phyloP scores from a whole-genome alignment of 257 asterid species.

The Lithospermum erythrorhizon region DNA sequence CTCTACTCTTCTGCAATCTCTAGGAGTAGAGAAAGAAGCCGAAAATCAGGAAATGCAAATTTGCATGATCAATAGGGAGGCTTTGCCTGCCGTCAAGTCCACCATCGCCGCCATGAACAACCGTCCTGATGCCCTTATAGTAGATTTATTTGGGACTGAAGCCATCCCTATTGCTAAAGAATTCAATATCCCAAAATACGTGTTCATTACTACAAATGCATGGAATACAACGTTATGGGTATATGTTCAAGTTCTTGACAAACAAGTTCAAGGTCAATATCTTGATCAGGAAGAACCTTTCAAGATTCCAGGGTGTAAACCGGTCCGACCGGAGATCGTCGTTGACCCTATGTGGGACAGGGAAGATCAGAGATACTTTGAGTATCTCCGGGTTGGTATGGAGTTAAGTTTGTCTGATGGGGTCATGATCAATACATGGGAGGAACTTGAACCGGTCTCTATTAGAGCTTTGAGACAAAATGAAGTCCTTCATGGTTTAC shows the following conservation, averaged over 20 bases:
- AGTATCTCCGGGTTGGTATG: constrained; percentile 19
- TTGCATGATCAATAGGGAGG: constrained; percentile 28
- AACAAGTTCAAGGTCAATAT: constrained; percentile 33
- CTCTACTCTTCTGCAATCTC: constrained; percentile 19
- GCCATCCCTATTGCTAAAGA: constrained; percentile 37
- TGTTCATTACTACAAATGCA: constrained; percentile 34
- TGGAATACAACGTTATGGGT: constrained; percentile 40
- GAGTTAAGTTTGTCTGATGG: constrained; percentile 33
- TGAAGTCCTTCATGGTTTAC: constrained; percentile 12
- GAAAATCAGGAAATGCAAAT: constrained; percentile 20
- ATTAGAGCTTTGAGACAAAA: constrained; percentile 34
- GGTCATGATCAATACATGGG: constrained; percentile 58
- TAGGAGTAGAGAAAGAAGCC: not conserved
- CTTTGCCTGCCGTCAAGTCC: constrained; percentile 35
- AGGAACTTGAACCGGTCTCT: constrained; percentile 36
- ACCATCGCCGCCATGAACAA: constrained; percentile 27
- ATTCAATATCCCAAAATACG: constrained; percentile 35
- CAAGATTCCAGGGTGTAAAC: constrained; percentile 51
- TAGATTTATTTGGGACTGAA: constrained; percentile 41
- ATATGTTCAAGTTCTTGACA: constrained; percentile 44
- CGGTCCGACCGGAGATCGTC: constrained; percentile 60
- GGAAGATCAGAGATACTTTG: constrained; percentile 31
- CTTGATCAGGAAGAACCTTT: constrained; percentile 28
- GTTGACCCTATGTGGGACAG: constrained; percentile 60
- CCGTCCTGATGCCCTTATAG: constrained; percentile 44